These are phyloP conservation scores for Houttuynia cordata DNA, from an alignment of 164 flowering plant species.

Conservation along the genomic window DNA sequence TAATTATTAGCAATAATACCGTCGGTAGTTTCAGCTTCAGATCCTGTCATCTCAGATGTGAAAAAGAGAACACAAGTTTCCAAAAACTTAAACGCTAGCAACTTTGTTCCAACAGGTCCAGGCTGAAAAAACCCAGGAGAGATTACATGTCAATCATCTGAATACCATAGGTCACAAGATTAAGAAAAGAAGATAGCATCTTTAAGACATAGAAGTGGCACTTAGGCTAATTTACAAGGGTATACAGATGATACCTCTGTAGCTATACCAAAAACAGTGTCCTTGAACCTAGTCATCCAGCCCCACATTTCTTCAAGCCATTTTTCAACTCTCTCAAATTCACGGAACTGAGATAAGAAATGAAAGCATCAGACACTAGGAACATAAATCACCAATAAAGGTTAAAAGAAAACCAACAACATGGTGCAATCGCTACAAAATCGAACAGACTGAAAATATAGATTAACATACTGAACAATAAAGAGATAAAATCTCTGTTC, in stretches of 20 bases:
- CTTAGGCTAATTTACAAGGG: background rate
- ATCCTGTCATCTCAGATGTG: slow-evolving; percentile 44
- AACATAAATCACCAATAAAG: background rate
- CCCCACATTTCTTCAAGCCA: slow-evolving; percentile 84
- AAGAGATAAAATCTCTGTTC: background rate
- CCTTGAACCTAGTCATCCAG: slow-evolving; percentile 74
- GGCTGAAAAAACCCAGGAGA: slow-evolving; percentile 34
- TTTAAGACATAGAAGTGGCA: background rate
- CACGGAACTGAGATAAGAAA: slow-evolving; percentile 39
- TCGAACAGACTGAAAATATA: background rate
- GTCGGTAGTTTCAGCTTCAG: slow-evolving; percentile 30
- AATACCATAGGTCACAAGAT: too few species aligned
- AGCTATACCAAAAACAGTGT: slow-evolving; percentile 41
- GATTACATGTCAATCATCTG: slow-evolving; percentile 3
- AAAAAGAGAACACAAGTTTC: slow-evolving; percentile 57
- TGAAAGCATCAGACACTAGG: background rate
- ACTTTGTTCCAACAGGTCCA: slow-evolving; percentile 47
- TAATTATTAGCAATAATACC: slow-evolving; percentile 28
- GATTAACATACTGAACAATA: background rate
- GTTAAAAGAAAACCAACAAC: background rate
- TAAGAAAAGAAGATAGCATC: background rate
- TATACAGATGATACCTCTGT: slow-evolving; percentile 43
- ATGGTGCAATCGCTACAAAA: background rate
- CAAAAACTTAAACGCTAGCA: slow-evolving; percentile 82
- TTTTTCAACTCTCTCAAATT: slow-evolving; percentile 60